Evolutionary conservation across 1,284 basidiomycete species (phyloP).

Genomic region (Microbotryum lychnidis-dioicae): DNA sequence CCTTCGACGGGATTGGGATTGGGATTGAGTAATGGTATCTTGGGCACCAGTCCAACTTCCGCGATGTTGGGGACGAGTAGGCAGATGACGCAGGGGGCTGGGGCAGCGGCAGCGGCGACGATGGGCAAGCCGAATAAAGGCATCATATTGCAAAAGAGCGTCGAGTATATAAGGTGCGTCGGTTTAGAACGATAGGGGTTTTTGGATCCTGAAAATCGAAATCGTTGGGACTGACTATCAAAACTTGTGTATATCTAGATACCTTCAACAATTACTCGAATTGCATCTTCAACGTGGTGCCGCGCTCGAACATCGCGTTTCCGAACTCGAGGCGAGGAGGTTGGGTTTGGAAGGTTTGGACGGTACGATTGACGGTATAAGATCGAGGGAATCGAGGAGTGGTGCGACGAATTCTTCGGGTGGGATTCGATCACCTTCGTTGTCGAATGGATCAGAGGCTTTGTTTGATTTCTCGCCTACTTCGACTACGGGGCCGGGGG

Average conservation of each 20-base stretch:
- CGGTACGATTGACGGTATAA: not conserved
- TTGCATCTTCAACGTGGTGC: slow-evolving; percentile 65
- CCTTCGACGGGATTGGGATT: not conserved
- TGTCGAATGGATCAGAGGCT: not conserved
- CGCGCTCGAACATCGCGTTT: slow-evolving; percentile 53
- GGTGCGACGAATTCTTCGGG: not conserved
- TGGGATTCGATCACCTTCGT: not conserved
- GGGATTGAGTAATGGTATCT: not conserved
- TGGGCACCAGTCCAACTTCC: slow-evolving; percentile 9
- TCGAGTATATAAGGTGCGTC: slow-evolving; percentile 68
- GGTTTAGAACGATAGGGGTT: slow-evolving; percentile 1
- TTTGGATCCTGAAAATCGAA: not conserved
- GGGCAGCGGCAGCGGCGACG: slow-evolving; percentile 7
- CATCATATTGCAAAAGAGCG: slow-evolving; percentile 76
- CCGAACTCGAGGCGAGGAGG: not conserved
- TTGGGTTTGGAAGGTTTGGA: not conserved
- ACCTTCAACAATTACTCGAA: slow-evolving; percentile 71
- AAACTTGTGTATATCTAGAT: slow-evolving; percentile 42
- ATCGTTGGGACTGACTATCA: not conserved
- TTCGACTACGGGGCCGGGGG: not conserved
- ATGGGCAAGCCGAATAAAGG: slow-evolving; percentile 76
- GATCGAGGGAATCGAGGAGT: not conserved
- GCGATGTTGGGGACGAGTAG: not conserved
- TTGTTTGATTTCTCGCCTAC: too few relatives aligned
- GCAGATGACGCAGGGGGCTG: not conserved